Evolutionary conservation across 2,329 filamentous ascomycete species (phyloP), one percentile per base, ranked within the genome.

Genomic region (Sporothrix schenckii): DNA sequence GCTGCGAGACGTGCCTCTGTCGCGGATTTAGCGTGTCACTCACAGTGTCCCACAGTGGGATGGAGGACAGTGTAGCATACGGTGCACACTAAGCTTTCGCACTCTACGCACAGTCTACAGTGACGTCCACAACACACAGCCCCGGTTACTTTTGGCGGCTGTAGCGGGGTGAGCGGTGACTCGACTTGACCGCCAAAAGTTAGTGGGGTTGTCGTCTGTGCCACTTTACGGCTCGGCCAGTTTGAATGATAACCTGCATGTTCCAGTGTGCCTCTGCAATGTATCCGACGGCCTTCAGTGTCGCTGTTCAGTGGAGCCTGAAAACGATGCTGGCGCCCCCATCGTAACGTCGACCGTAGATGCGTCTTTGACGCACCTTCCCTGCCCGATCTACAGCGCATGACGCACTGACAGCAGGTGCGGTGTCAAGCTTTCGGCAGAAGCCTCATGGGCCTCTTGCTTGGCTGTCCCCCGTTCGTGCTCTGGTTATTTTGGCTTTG

Each of bases 1-100:
- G 61, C 49, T 56, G 34, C 7, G 24, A 27, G 50, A 19, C 68
- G 68, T 27, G 47, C 44, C 10, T 30, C 41, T 21, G 27, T 21
- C 24, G 39, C 24, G 58, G 60, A 49, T 68, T 63, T 68, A 54
- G 66, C 67, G 67, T 49, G 70, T 67, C 19, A 30, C 41, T 9
- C 21, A 41, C 21, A 16, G 34, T 47, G 49, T 19, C 19, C 4
- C 27, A 34, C n/a, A 4, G 49, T 50, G 19, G 19, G 49, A 50
- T 3, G 16, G 5, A 14, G n/a, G 5, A 67, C 52, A 44, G 52
- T 66, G 47, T 6, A 56, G 1, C 13, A 19, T 50, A 56, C 53
- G 3, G 53, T 56, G 53, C 14, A 7, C 19, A 34, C 3, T 14
- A 24, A 13, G 21, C 47, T 14, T 14, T 27, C n/a, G 10, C 61